Percentiles rank a stretch among this genome's conserved stretches.
phyloP scores from a whole-genome alignment of 1,284 basidiomycete species.

The Ustilago cynodontis region DNA sequence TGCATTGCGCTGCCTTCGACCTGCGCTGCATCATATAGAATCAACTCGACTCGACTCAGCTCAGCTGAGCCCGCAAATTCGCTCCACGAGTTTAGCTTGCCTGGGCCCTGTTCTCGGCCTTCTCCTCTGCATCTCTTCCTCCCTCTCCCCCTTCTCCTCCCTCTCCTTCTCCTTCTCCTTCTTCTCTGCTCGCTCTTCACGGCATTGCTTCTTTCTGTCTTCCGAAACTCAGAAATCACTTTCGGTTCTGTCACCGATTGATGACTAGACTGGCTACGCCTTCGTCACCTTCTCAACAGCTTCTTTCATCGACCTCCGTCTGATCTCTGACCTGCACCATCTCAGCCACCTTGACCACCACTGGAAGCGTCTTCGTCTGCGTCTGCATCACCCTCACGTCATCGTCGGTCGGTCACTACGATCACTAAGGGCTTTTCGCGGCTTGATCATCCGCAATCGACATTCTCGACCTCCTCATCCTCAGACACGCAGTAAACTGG shows the following conservation, averaged over 20 bases:
- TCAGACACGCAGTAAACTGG: not conserved
- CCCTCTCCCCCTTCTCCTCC: not conserved
- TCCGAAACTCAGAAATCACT: not conserved
- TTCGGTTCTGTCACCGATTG: not conserved
- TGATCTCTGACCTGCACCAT: no score
- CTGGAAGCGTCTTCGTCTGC: not conserved
- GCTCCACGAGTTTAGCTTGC: not conserved
- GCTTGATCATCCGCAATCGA: not conserved
- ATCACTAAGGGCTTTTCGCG: not conserved
- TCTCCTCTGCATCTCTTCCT: not conserved
- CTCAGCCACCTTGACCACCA: not conserved
- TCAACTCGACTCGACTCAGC: not conserved
- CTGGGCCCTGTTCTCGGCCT: not conserved
- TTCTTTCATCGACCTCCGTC: not conserved
- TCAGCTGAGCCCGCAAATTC: not conserved
- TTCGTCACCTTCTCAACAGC: not conserved
- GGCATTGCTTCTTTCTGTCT: not conserved
- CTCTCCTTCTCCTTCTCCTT: not conserved
- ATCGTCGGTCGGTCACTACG: not conserved
- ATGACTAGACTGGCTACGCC: slow-evolving; percentile 1
- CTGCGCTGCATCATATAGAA: not conserved
- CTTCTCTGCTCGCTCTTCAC: not conserved
- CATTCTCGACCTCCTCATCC: not conserved
- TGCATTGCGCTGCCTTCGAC: not conserved
- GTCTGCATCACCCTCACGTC: not conserved